Evolutionary conservation across 164 flowering plant species (phyloP).

Genomic region (Annona cherimola): DNA sequence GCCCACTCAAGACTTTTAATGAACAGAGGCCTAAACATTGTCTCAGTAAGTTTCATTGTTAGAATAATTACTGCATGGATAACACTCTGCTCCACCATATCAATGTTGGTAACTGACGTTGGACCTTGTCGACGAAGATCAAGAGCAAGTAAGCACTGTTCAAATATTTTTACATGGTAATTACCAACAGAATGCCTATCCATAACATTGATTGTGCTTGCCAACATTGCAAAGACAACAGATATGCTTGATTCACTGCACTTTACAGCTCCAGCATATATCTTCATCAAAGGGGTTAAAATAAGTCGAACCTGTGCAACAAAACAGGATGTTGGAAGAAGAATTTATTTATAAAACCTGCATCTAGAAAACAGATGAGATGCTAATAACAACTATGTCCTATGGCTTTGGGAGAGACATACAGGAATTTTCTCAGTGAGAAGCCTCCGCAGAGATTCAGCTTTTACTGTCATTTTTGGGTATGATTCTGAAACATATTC

Average conservation of each 20-base stretch:
- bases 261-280: slow-evolving; percentile 48
- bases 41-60: slow-evolving; percentile 82
- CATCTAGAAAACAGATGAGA: background rate
- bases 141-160: slow-evolving; percentile 69
- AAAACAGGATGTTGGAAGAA: background rate
- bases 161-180: slow-evolving; percentile 58
- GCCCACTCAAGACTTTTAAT: slow-evolving; percentile 82
- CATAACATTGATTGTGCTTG: slow-evolving; percentile 43
- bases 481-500: slow-evolving; percentile 39
- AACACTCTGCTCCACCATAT: slow-evolving; percentile 56
- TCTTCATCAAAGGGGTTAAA: slow-evolving; percentile 52
- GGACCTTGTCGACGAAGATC: slow-evolving; percentile 75
- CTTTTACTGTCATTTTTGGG: slow-evolving; percentile 51
- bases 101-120: slow-evolving; percentile 40
- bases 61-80: slow-evolving; percentile 51
- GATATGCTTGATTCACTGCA: slow-evolving; percentile 60
- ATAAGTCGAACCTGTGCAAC: slow-evolving; percentile 63
- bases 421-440: slow-evolving; percentile 69
- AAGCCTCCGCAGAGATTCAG: slow-evolving; percentile 53
- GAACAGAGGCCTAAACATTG: slow-evolving; percentile 85
- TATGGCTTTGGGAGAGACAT: slow-evolving; percentile 19
- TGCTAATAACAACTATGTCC: background rate
- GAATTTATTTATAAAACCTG: background rate
- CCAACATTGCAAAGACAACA: slow-evolving; percentile 59
- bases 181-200: slow-evolving; percentile 57